These are phyloP conservation scores for Amoebophrya sp. DNA, from an alignment of 169 alveolate species.

Conservation along the genomic window DNA sequence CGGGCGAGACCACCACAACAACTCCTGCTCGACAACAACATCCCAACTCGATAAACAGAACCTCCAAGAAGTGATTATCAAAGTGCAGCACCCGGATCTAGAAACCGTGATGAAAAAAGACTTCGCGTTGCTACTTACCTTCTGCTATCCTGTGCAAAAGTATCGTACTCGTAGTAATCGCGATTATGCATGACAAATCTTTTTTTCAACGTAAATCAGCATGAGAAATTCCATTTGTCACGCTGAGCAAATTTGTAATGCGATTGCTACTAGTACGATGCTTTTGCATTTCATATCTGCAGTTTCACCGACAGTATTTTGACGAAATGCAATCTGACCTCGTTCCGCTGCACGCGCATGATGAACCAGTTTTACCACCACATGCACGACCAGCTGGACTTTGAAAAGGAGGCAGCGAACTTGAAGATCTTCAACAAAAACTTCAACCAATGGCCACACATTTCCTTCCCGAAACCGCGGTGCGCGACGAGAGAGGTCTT, in stretches of 20 bases:
- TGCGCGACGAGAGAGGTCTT: background rate
- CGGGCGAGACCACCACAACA: no score
- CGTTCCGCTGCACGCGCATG: background rate
- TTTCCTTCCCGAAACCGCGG: background rate
- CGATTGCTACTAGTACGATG: no score
- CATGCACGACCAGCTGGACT: background rate
- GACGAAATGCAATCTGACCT: background rate
- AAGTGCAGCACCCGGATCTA: background rate
- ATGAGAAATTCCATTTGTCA: no score
- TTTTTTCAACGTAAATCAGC: no score
- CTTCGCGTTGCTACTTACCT: no score
- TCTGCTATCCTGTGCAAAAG: no score
- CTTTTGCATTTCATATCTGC: no score
- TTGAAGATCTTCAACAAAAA: background rate
- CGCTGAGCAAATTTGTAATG: no score
- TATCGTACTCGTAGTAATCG: no score
- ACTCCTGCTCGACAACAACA: no score
- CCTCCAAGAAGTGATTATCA: background rate
- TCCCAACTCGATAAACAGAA: no score
- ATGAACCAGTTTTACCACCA: background rate
- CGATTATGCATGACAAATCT: no score
- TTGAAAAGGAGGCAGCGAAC: background rate
- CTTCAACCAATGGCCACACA: background rate
- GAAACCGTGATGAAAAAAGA: background rate
- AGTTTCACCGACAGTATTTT: background rate